Conservation (phyloP, 495 filamentous ascomycete species). For the Bacidia rubella region DNA sequence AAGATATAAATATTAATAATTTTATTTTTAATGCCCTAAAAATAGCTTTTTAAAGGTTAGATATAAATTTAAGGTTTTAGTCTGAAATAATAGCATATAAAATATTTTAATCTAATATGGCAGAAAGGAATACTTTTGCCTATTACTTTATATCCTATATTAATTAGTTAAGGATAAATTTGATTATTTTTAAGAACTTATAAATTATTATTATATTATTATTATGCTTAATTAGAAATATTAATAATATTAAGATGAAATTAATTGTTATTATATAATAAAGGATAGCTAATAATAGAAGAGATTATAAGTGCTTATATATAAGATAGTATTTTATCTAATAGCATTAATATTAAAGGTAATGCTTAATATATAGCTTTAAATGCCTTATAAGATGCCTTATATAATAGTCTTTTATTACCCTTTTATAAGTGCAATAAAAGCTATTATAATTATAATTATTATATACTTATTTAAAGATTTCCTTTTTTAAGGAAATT, state of each 20-base stretch:
- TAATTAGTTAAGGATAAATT: neutral
- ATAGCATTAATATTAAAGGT: neutral
- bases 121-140: neutral
- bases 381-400: constrained; percentile 2
- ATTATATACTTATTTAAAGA: constrained; percentile 1
- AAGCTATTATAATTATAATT: neutral
- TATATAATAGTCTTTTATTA: constrained; percentile 5
- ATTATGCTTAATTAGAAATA: constrained; percentile 1
- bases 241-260: constrained; percentile 2
- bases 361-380: neutral
- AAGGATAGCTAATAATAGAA: constrained; percentile 1
- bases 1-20: constrained; percentile 2
- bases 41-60: neutral
- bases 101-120: neutral
- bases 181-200: neutral
- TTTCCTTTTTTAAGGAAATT: neutral
- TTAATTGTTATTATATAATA: neutral
- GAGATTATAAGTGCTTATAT: neutral
- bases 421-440: neutral
- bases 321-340: neutral
- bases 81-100: constrained; percentile 2
- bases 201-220: constrained; percentile 3
- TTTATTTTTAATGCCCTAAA: constrained; percentile 5
- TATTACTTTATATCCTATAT: neutral
- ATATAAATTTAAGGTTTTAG: constrained; percentile 5